These are phyloP conservation scores for Cutaneotrichosporon spelunceum DNA, from an alignment of 1,284 basidiomycete species.

Conservation along the genomic window DNA sequence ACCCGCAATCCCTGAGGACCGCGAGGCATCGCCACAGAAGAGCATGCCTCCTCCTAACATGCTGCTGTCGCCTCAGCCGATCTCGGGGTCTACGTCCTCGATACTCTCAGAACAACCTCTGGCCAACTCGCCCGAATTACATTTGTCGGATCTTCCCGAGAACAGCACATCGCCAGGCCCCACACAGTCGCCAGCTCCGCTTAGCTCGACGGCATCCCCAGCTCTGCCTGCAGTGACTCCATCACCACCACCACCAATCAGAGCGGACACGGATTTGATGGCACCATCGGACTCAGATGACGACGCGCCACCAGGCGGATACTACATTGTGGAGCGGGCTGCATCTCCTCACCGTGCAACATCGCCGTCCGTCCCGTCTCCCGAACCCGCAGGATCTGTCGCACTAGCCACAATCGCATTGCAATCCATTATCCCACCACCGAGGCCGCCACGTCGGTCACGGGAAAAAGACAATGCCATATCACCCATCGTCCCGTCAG, in stretches of 20 bases:
- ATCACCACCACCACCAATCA: conserved; percentile 21
- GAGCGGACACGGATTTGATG: conserved; percentile 47
- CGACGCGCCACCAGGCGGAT: conserved; percentile 46
- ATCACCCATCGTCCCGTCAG: conserved; percentile 5
- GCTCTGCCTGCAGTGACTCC: not conserved
- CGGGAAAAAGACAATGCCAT: conserved; percentile 7
- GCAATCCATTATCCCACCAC: conserved; percentile 12
- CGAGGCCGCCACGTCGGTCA: conserved; percentile 7
- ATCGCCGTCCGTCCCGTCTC: not conserved
- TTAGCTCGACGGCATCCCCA: not conserved
- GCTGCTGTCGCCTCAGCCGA: not conserved
- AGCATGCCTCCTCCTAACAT: not conserved
- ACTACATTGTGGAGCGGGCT: conserved; percentile 41
- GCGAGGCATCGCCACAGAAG: conserved; percentile 5
- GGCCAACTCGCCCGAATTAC: not conserved
- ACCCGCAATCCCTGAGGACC: not conserved
- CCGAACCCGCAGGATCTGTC: not conserved
- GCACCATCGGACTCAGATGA: conserved; percentile 52
- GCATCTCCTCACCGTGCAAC: conserved; percentile 5
- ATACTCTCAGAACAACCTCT: not conserved
- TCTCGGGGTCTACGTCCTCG: not conserved
- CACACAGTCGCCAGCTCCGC: not conserved
- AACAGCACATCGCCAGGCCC: not conserved
- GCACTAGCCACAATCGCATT: conserved; percentile 10
- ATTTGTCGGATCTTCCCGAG: not conserved